Percentiles rank a stretch among this genome's conserved stretches.
Conservation (phyloP, 176 grass and related monocot species). For the Oryza longistaminata region DNA sequence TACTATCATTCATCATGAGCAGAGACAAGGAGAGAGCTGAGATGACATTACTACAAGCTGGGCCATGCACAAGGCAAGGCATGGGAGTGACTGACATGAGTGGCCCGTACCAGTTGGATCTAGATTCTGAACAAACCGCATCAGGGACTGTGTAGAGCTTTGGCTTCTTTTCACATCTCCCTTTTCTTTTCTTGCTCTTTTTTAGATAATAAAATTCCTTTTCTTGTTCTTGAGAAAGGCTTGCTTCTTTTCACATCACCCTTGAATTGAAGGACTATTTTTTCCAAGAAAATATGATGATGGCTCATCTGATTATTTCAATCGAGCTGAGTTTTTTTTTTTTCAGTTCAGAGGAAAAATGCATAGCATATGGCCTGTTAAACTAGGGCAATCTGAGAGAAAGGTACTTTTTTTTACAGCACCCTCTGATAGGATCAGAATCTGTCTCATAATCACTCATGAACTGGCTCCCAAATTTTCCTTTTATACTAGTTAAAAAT, state of each 20-base stretch:
- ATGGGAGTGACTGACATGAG: not conserved
- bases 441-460: not conserved
- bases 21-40: not conserved
- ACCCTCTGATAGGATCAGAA: not conserved
- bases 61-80: not conserved
- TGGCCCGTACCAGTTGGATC: not conserved
- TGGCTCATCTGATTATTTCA: not conserved
- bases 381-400: not conserved
- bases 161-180: not conserved
- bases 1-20: not conserved
- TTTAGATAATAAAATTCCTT: not conserved
- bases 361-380: not conserved
- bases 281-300: not conserved
- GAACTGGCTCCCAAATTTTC: not conserved
- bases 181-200: not conserved
- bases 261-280: not conserved
- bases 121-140: not conserved
- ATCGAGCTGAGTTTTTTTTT: not conserved
- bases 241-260: not conserved
- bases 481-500: not conserved
- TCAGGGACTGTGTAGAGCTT: not conserved
- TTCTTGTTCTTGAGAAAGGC: constrained; percentile 2
- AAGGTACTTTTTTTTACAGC: not conserved
- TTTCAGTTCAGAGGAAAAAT: not conserved
- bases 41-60: not conserved